Conservation (phyloP, 257 asterid genomes). For the Solanum chmielewskii region DNA sequence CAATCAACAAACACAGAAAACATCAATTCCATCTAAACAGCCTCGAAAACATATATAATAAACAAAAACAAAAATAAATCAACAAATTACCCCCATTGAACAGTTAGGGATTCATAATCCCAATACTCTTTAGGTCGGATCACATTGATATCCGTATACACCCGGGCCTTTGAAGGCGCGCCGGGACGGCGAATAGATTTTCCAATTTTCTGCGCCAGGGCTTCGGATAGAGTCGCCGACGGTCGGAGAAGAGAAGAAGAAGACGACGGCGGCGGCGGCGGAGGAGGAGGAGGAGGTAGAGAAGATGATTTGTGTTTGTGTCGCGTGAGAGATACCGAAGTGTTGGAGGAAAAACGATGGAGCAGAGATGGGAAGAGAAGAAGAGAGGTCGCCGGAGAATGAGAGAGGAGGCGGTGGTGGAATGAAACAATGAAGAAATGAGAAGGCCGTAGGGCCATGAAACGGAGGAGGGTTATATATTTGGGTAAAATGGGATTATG, state of each 20-base stretch:
- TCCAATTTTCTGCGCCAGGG: constrained; percentile 87
- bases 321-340: constrained; percentile 5
- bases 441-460: constrained; percentile 81
- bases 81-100: constrained; percentile 88
- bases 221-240: constrained; percentile 18
- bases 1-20: constrained; percentile 7
- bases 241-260: constrained; percentile 19
- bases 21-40: not conserved
- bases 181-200: constrained; percentile 85
- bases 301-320: constrained; percentile 8
- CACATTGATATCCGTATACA: constrained; percentile 69
- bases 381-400: not conserved
- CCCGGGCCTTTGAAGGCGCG: constrained; percentile 76
- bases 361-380: constrained; percentile 9
- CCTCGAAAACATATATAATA: not conserved
- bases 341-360: constrained; percentile 22
- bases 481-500: not conserved
- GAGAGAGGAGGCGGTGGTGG: constrained; percentile 6
- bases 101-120: constrained; percentile 85
- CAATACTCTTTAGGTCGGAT: constrained; percentile 85
- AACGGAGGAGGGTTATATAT: constrained; percentile 32
- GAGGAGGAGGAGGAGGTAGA: not conserved
- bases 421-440: constrained; percentile 46
- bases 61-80: not conserved
- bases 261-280: constrained; percentile 1